phyloP scores from a whole-genome alignment of 306 rosid species.

The Acacia acuminata region DNA sequence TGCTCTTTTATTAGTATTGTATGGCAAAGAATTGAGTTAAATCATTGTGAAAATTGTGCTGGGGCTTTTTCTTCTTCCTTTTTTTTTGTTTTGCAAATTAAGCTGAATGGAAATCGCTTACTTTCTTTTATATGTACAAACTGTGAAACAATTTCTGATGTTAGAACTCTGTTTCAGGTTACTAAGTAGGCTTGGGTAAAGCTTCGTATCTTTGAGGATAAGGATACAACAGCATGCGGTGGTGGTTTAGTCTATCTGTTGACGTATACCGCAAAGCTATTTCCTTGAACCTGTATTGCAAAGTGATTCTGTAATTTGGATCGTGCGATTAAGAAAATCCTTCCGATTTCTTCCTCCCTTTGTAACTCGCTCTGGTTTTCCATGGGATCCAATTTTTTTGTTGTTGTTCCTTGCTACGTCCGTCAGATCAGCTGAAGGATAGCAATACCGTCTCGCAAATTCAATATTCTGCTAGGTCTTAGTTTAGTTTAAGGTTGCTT shows the following conservation, averaged over 20 bases:
- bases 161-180: slow-evolving; percentile 41
- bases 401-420: slow-evolving; percentile 93
- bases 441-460: neutral
- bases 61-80: neutral
- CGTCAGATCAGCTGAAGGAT: slow-evolving; percentile 88
- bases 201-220: slow-evolving; percentile 45
- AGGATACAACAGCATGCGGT: slow-evolving; percentile 89
- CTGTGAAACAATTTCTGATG: slow-evolving; percentile 30
- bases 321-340: neutral
- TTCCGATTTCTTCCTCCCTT: neutral
- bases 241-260: slow-evolving; percentile 79
- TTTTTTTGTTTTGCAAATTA: neutral
- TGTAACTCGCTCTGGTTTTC: slow-evolving; percentile 7
- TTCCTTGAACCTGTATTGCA: slow-evolving; percentile 88
- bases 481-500: neutral
- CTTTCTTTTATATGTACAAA: neutral
- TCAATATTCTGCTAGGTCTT: neutral
- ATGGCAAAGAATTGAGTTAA: neutral
- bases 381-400: slow-evolving; percentile 91
- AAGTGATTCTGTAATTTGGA: slow-evolving; percentile 80
- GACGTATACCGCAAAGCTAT: slow-evolving; percentile 79
- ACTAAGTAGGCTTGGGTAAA: slow-evolving; percentile 4
- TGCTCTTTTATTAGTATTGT: neutral
- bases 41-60: neutral
- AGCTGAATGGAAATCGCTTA: neutral